phyloP scores from a whole-genome alignment of 1,284 basidiomycete genomes.

The Marasmius tenuissimus region DNA sequence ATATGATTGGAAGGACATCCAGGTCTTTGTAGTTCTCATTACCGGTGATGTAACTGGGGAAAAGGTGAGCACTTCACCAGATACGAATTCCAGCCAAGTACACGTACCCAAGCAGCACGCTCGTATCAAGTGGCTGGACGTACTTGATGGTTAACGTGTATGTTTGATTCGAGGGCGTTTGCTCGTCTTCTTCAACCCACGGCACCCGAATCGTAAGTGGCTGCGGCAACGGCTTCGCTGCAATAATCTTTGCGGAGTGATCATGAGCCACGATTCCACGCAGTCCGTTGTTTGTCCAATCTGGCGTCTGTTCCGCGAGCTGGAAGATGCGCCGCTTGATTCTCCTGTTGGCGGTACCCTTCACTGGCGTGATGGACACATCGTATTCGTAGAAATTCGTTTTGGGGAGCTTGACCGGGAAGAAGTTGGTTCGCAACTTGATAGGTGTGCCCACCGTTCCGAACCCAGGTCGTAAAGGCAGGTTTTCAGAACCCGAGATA shows the following conservation, averaged over 20 bases:
- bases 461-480: conserved; percentile 69
- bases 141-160: conserved; percentile 66
- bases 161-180: conserved; percentile 42
- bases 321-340: conserved; percentile 71
- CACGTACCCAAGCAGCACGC: conserved; percentile 53
- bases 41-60: conserved; percentile 58
- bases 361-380: conserved; percentile 56
- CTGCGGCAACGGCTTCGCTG: conserved; percentile 53
- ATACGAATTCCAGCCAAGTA: not conserved
- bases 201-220: conserved; percentile 56
- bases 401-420: conserved; percentile 65
- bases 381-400: conserved; percentile 69
- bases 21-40: conserved; percentile 57
- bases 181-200: conserved; percentile 69
- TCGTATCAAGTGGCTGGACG: conserved; percentile 56
- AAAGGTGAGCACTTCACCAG: conserved; percentile 10
- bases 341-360: conserved; percentile 48
- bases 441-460: conserved; percentile 59
- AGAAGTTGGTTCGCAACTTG: conserved; percentile 74
- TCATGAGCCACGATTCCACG: conserved; percentile 67
- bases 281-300: conserved; percentile 56
- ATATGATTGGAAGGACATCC: conserved; percentile 67
- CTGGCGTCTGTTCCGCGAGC: conserved; percentile 59
- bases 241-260: conserved; percentile 61
- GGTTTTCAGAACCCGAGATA: conserved; percentile 42